These are phyloP conservation scores for Candida piceae DNA, from an alignment of 805 yeast genomes.

Conservation along the genomic window DNA sequence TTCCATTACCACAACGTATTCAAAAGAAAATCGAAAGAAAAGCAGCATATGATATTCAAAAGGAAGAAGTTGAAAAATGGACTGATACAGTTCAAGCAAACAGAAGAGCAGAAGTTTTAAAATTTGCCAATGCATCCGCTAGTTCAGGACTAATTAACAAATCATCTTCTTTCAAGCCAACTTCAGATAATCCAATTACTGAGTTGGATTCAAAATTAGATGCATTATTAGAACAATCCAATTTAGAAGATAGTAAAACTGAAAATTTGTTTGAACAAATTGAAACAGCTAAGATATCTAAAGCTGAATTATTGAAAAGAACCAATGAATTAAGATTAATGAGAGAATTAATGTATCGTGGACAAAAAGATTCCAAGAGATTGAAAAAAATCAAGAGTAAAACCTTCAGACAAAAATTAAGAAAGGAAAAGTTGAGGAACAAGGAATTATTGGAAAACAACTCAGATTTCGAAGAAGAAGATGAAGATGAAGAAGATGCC, in stretches of 20 bases:
- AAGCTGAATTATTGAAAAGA: conserved; percentile 72
- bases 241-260: conserved; percentile 64
- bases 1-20: conserved; percentile 82
- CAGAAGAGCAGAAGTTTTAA: conserved; percentile 78
- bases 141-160: conserved; percentile 36
- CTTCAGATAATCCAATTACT: conserved; percentile 41
- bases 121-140: conserved; percentile 52
- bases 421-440: conserved; percentile 73
- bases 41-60: conserved; percentile 88
- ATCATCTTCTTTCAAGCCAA: conserved; percentile 51
- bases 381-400: conserved; percentile 94
- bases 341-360: conserved; percentile 96
- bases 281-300: conserved; percentile 72
- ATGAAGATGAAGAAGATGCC: conserved; percentile 51
- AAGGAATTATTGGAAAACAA: conserved; percentile 58
- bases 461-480: conserved; percentile 45
- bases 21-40: conserved; percentile 80
- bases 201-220: conserved; percentile 67
- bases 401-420: conserved; percentile 77
- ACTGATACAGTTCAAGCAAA: conserved; percentile 72
- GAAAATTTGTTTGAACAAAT: conserved; percentile 85
- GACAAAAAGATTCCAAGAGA: conserved; percentile 85
- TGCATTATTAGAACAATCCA: conserved; percentile 55
- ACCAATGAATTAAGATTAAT: conserved; percentile 80
- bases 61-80: conserved; percentile 86